These are phyloP conservation scores for Trichoderma afroharzianum DNA, from an alignment of 2,329 filamentous ascomycete species.

Conservation along the genomic window DNA sequence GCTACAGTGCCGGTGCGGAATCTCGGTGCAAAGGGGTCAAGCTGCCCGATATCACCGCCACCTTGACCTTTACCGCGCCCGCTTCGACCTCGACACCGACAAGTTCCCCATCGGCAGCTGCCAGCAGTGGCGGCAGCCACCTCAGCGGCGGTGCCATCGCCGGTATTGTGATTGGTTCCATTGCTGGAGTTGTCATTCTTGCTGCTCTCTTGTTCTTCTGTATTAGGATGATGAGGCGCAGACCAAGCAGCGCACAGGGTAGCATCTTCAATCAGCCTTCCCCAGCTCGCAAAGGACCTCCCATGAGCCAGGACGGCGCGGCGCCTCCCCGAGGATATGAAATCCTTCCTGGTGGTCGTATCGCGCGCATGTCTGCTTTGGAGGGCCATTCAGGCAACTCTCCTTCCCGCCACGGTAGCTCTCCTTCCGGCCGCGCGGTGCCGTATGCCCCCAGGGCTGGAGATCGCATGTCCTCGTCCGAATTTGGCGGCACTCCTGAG, in stretches of 20 bases:
- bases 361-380: constrained; percentile 92
- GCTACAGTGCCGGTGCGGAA: constrained; percentile 75
- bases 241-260: constrained; percentile 58
- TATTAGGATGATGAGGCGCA: constrained; percentile 46
- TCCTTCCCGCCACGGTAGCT: constrained; percentile 49
- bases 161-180: constrained; percentile 78
- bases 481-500: constrained; percentile 67
- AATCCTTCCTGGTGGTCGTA: constrained; percentile 78
- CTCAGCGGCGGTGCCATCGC: constrained; percentile 87
- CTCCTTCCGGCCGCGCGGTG: constrained; percentile 37
- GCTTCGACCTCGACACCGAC: constrained; percentile 38
- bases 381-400: constrained; percentile 69
- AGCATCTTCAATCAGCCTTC: constrained; percentile 89
- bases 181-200: constrained; percentile 69
- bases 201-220: constrained; percentile 67
- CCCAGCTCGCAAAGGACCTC: constrained; percentile 55
- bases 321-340: constrained; percentile 58
- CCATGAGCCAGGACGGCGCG: constrained; percentile 37
- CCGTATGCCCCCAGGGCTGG: constrained; percentile 47
- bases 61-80: constrained; percentile 56
- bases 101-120: neutral
- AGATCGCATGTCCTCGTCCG: constrained; percentile 64
- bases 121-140: constrained; percentile 30
- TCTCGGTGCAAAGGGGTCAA: constrained; percentile 70
- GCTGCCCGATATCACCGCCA: constrained; percentile 70